phyloP scores from a whole-genome alignment of 1,284 basidiomycete genomes.

The Earliella scabrosa region DNA sequence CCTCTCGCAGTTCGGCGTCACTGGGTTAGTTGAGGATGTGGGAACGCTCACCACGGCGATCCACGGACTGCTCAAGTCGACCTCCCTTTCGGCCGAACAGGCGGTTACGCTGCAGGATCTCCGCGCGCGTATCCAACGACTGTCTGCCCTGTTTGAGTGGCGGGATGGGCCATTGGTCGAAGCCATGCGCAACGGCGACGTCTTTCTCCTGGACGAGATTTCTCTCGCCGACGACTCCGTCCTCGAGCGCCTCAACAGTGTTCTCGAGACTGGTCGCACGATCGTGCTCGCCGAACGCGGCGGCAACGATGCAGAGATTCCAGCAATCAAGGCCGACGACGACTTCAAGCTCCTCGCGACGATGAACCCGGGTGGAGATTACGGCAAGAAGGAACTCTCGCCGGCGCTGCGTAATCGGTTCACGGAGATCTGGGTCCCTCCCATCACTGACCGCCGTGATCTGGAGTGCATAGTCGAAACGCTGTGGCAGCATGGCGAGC shows the following conservation, averaged over 20 bases:
- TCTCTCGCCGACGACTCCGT: slow-evolving; percentile 99
- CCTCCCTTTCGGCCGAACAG: slow-evolving; percentile 35
- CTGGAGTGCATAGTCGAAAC: slow-evolving; percentile 80
- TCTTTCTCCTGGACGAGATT: slow-evolving; percentile 96
- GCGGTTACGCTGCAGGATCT: slow-evolving; percentile 44
- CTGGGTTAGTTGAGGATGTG: slow-evolving; percentile 35
- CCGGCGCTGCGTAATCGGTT: slow-evolving; percentile 97
- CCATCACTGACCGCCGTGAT: slow-evolving; percentile 79
- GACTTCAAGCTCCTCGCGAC: slow-evolving; percentile 94
- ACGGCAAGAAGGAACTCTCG: slow-evolving; percentile 98
- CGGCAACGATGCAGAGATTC: slow-evolving; percentile 73
- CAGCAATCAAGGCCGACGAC: slow-evolving; percentile 66
- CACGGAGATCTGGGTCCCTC: slow-evolving; percentile 99
- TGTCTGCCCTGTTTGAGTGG: slow-evolving; percentile 93
- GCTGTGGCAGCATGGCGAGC: slow-evolving; percentile 68
- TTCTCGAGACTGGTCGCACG: slow-evolving; percentile 89
- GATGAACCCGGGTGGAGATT: slow-evolving; percentile 99
- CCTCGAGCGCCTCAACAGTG: slow-evolving; percentile 96
- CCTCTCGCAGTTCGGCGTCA: slow-evolving; percentile 47
- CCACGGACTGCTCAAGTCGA: slow-evolving; percentile 40
- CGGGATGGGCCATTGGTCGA: slow-evolving; percentile 93
- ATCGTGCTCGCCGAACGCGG: slow-evolving; percentile 95
- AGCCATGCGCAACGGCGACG: slow-evolving; percentile 87
- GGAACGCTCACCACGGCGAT: slow-evolving; percentile 44
- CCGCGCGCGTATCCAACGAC: slow-evolving; percentile 48